Percentiles rank a stretch among this genome's conserved stretches.
These are phyloP conservation scores for Caloboletus inedulis DNA, from an alignment of 1,284 basidiomycete genomes.

Conservation along the genomic window DNA sequence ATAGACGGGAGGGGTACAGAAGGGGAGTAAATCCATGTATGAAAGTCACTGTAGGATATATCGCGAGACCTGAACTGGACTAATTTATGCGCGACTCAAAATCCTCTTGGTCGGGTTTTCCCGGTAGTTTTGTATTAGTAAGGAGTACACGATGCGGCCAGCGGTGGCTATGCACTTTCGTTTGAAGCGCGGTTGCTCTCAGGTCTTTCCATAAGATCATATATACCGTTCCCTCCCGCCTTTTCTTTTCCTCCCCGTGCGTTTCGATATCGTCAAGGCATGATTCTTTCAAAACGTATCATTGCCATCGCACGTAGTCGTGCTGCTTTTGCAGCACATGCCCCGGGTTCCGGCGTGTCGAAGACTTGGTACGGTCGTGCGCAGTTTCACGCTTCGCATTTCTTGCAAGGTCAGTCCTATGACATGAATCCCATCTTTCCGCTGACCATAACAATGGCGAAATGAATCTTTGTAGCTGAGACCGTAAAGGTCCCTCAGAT, in stretches of 20 bases:
- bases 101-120: constrained; percentile 7
- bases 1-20: constrained; percentile 50
- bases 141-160: constrained; percentile 4
- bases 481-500: constrained; percentile 97
- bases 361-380: constrained; percentile 57
- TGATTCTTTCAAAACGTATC: constrained; percentile 71
- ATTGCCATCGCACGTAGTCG: constrained; percentile 64
- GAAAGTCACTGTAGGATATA: too few relatives aligned
- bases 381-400: constrained; percentile 65
- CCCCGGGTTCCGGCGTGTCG: constrained; percentile 40
- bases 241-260: background rate
- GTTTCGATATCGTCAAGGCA: background rate
- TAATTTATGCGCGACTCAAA: background rate
- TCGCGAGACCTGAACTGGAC: background rate
- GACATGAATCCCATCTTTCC: constrained; percentile 10
- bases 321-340: constrained; percentile 42
- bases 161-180: constrained; percentile 22
- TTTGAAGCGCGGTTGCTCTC: background rate
- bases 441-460: constrained; percentile 11
- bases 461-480: constrained; percentile 51
- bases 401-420: constrained; percentile 57
- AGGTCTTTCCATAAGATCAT: background rate
- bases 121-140: background rate
- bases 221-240: background rate
- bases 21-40: background rate